phyloP scores from a whole-genome alignment of 257 asterid species.

The Plectranthus barbatus region DNA sequence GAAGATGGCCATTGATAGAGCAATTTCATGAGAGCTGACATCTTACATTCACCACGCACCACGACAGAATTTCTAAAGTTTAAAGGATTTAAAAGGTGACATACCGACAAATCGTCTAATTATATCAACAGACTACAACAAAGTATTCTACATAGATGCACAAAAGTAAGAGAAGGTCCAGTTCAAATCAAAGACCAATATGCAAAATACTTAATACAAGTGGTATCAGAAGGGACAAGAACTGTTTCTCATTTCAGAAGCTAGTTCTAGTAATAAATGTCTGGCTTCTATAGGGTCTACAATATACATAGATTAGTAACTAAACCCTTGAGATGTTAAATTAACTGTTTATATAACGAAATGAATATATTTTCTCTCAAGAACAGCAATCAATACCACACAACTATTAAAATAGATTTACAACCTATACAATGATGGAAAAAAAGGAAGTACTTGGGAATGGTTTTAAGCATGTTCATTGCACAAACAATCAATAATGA shows the following conservation, averaged over 20 bases:
- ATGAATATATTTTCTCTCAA: not conserved
- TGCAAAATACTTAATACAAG: not conserved
- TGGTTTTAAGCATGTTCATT: not conserved
- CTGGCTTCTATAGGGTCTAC: not conserved
- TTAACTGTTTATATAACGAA: not conserved
- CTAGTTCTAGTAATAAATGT: not conserved
- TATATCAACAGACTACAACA: not conserved
- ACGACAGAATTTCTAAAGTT: not conserved
- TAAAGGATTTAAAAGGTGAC: not conserved
- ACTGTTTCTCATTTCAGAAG: constrained; percentile 1
- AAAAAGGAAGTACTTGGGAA: not conserved
- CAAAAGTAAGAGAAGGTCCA: not conserved
- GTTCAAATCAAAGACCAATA: not conserved
- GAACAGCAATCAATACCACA: not conserved
- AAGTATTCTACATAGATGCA: not conserved
- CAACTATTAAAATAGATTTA: not conserved
- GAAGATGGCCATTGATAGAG: not conserved
- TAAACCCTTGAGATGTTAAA: not conserved
- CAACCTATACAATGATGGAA: not conserved
- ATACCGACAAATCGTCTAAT: not conserved
- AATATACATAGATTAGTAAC: not conserved
- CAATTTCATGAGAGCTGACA: not conserved
- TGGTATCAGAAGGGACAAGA: not conserved
- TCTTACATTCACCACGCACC: not conserved
- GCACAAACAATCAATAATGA: not conserved